Evolutionary conservation across 2,329 filamentous ascomycete genomes (phyloP), one percentile per base, ranked within the genome.

Genomic region (Sporothrix euskadiensis): DNA sequence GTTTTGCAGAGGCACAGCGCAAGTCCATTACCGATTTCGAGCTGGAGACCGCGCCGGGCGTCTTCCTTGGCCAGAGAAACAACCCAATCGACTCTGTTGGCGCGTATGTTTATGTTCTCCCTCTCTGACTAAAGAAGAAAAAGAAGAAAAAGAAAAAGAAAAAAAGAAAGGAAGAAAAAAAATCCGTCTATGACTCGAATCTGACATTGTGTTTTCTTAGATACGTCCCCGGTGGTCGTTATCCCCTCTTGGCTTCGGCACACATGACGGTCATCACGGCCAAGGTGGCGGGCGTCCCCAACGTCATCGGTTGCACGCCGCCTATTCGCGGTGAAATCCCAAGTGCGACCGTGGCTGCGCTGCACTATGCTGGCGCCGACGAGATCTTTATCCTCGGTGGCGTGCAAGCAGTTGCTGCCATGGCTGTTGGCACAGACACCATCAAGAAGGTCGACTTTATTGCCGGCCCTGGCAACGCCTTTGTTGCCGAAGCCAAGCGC

Each of bases 321-420:
- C 86, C 86, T 0, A 86, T 86, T 70, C 77, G 77, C 0, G 86
- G 85, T 2, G 69, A 84, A 68, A 81, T 88, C 32, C 86, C 86
- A 0, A 77, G 80, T 63, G 82, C 84, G 0, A 87, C 86, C 0
- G 80, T 88, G 5, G 85, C 86, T 0, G 86, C 86, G 0, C 85
- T 85, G 80, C 81, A 84, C 75, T 78, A 84, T 1, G 85, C 85
- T 1, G 85, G 85, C 0, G 85, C 85, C 3, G 85, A 87, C 75
- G 82, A 83, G 35, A 87, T 87, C 75, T 85, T 80, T 74, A 80
- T 87, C 63, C 80, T 87, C 0, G 86, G 84, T 19, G 86, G 86
- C 1, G 84, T 85, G 0, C 86, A 88, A 77, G 86, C 86, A 54
- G 88, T 89, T 71, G 88, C 87, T n/a, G 88, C 88, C 59, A 89